Evolutionary conservation across 2,329 filamentous ascomycete species (phyloP), one percentile per base, ranked within the genome.

Genomic region (Aspergillus sp.): DNA sequence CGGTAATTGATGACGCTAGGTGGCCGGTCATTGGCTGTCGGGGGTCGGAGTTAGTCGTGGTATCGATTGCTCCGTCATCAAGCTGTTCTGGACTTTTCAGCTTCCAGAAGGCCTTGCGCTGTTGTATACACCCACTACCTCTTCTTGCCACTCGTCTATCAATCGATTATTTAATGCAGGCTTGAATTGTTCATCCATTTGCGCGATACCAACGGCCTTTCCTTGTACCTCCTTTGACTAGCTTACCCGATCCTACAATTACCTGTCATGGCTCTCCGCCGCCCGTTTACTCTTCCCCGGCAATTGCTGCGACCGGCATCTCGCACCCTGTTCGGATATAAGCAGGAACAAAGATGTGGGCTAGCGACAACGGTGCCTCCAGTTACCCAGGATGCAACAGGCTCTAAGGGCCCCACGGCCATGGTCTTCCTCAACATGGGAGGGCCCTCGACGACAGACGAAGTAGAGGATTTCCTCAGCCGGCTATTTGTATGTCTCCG

Each of bases 351-450:
- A 21, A 69, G 70, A 63, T 66, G 70, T 50, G 70, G 72, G 5
- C 78, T 81, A 67, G 89, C 89, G 30, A 89, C 87, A 13, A 81
- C 84, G 17, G 87, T 86, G 4, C 90, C 91, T 10, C 91, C 91
- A 7, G 91, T 95, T 21, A 93, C 91, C 0, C 91, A 96, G 75
- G 84, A 92, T 83, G 82, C 85, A 6, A 85, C 85, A 0, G 86
- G 84, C 52, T 83, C 85, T 2, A 85, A 91, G 72, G 94, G 94
- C 0, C 92, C 93, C 7, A 99, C 95, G 4, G 95, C 95, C 47
- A 98, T 99, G 87, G 95, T 99, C 13, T 97, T 99, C 73, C 87
- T 99, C 80, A 99, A 99, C 79, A 99, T 99, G 95, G 95, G 95
- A 62, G 95, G 95, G 0, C 95, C 95, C 3, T 91, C 91, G 1